phyloP scores from a whole-genome alignment of 331 rosid species.

The Stylosanthes scabra region DNA sequence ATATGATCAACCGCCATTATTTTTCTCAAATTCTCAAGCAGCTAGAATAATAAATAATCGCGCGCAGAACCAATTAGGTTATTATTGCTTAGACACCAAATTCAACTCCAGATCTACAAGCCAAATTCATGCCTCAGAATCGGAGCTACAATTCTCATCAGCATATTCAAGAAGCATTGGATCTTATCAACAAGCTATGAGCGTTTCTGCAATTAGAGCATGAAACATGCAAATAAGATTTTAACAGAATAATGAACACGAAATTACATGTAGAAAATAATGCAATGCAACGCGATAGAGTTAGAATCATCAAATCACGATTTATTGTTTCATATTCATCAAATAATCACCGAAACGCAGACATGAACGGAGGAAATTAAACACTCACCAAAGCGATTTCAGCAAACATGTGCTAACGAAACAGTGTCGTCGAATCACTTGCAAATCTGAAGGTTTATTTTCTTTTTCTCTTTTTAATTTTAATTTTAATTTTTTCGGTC shows the following conservation, averaged over 20 bases:
- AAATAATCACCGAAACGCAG: neutral
- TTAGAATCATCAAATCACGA: neutral
- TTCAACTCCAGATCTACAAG: constrained; percentile 24
- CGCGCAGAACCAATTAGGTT: constrained; percentile 8
- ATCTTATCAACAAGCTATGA: constrained; percentile 34
- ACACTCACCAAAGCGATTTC: constrained; percentile 20
- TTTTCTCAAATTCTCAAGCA: constrained; percentile 39
- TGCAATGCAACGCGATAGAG: neutral
- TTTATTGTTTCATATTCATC: neutral
- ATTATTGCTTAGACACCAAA: constrained; percentile 11
- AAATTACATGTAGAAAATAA: neutral
- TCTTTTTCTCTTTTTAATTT: neutral
- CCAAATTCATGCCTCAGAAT: constrained; percentile 57
- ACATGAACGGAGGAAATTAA: neutral
- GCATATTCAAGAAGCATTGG: constrained; percentile 1
- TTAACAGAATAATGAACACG: neutral
- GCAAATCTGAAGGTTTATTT: neutral
- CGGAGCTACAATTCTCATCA: constrained; percentile 57
- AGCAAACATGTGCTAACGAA: constrained; percentile 28
- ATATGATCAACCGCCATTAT: constrained; percentile 59
- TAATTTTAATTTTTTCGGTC: neutral
- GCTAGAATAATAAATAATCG: constrained; percentile 19
- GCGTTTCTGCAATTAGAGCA: constrained; percentile 47
- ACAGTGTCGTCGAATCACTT: constrained; percentile 30
- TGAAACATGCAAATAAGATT: constrained; percentile 6